These are phyloP conservation scores for Ogataea nakhonphanomensis DNA, from an alignment of 805 yeast species.

Conservation along the genomic window DNA sequence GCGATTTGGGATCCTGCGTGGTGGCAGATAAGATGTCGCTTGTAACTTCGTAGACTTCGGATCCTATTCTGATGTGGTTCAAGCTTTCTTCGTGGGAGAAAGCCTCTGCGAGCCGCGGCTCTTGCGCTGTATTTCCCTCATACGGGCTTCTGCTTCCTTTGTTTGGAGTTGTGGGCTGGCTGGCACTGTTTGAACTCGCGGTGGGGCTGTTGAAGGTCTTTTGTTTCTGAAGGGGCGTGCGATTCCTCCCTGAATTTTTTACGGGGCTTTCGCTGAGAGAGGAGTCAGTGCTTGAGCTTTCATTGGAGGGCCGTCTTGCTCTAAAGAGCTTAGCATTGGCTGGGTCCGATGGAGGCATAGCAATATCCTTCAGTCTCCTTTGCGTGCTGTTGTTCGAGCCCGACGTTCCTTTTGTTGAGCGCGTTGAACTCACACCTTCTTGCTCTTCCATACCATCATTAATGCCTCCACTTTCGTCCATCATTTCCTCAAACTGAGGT, in stretches of 20 bases:
- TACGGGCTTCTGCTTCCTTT: slow-evolving; percentile 6
- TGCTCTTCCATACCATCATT: slow-evolving; percentile 25
- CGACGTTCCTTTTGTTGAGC: slow-evolving; percentile 6
- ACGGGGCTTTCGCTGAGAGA: slow-evolving; percentile 5
- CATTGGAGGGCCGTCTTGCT: slow-evolving; percentile 3
- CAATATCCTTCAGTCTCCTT: slow-evolving; percentile 2
- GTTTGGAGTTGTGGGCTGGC: slow-evolving; percentile 13
- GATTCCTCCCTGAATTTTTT: slow-evolving; percentile 22
- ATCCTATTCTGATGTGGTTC: slow-evolving; percentile 15
- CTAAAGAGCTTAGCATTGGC: background rate
- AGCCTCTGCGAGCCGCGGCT: slow-evolving; percentile 9
- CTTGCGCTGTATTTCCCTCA: slow-evolving; percentile 9
- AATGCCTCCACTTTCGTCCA: slow-evolving; percentile 24
- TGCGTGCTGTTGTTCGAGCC: slow-evolving; percentile 10
- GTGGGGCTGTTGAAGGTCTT: slow-evolving; percentile 6
- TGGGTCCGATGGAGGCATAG: background rate
- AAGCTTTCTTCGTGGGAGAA: slow-evolving; percentile 14
- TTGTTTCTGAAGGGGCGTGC: slow-evolving; percentile 12
- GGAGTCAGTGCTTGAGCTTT: slow-evolving; percentile 4
- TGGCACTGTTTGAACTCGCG: slow-evolving; percentile 9
- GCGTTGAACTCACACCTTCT: slow-evolving; percentile 10
- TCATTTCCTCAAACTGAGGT: slow-evolving; percentile 21
- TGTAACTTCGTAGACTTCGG: slow-evolving; percentile 20
- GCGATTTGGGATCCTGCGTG: slow-evolving; percentile 19
- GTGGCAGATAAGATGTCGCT: slow-evolving; percentile 22